Evolutionary conservation across 495 filamentous ascomycete genomes (phyloP), one percentile per base, ranked within the genome.

Genomic region (Haplographium delicatum): DNA sequence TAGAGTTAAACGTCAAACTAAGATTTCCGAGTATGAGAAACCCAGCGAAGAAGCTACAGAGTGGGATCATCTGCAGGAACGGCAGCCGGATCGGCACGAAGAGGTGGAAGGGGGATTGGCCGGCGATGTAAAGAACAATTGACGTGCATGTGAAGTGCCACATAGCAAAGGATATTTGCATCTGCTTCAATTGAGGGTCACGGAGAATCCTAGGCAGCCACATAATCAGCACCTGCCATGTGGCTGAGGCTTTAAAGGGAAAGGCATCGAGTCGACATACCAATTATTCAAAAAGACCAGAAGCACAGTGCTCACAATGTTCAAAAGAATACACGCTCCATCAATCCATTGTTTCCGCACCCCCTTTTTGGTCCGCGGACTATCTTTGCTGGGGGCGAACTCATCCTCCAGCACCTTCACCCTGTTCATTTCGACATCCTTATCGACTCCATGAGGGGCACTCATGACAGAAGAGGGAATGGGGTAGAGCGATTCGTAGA

Each of bases 61-160:
- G 59, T 5, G 66, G 66, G 18, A 66, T 46, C 64, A 69, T 65
- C 24, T 65, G 53, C 42, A 65, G 48, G 30, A 66, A 61, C 7
- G 64, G 61, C 8, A 69, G 46, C 11, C 64, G 62, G 33, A 69
- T 43, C 8, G 59, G 57, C 20, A 62, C 59, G 55, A 69, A 69
- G 35, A 65, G 60, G 46, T 62, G 56, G 61, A 69, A 67, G 11
- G 66, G 65, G 4, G 47, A 47, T 4, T 52, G 57, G 41, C 51
- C 59, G 5, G 64, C 57, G 24, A 67, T 41, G 48, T 51, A 69
- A 18, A 69, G 58, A 6, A 64, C 63, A 20, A 61, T 51, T 9
- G 59, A 47, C 10, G 66, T 69, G 46, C 64, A 65, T n/a, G 60
- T 58, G 56, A 69, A 69, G 56, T 69, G 66, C 64, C 65, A 69